These are phyloP conservation scores for Trypanosoma congolense DNA, from an alignment of 208 protist species.

Conservation along the genomic window DNA sequence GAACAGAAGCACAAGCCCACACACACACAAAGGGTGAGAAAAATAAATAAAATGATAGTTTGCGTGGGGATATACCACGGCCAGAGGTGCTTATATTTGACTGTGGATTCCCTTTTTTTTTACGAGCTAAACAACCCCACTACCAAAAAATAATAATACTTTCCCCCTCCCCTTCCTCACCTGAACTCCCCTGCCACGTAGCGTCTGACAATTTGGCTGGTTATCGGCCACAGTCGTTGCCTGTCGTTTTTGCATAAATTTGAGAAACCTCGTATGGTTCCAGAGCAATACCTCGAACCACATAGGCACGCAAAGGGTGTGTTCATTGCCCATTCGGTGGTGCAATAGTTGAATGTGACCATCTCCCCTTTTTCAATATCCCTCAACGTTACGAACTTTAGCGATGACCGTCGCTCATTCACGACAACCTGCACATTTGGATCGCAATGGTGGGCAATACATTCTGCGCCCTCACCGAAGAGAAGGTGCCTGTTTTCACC, in stretches of 20 bases:
- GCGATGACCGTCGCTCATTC: constrained; percentile 35
- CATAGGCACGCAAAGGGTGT: constrained; percentile 81
- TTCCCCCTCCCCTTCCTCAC: too few relatives aligned
- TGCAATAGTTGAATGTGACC: constrained; percentile 87
- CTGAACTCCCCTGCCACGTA: constrained; percentile 6
- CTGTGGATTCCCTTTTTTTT: too few relatives aligned
- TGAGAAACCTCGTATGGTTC: constrained; percentile 65
- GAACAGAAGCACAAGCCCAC: too few relatives aligned
- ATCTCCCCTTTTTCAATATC: constrained; percentile 62
- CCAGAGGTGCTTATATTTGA: too few relatives aligned
- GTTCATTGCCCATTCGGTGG: constrained; percentile 88
- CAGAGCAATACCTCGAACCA: constrained; percentile 50
- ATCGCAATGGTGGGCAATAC: constrained; percentile 85
- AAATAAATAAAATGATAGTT: too few relatives aligned
- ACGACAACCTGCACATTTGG: constrained; percentile 73
- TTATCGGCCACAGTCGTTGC: constrained; percentile 74
- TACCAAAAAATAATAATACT: too few relatives aligned
- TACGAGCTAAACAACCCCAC: background rate
- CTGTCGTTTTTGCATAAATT: constrained; percentile 49
- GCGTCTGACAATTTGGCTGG: constrained; percentile 50
- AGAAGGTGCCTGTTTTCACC: constrained; percentile 65
- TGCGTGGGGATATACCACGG: too few relatives aligned
- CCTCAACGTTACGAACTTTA: constrained; percentile 69
- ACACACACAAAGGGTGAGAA: too few relatives aligned
- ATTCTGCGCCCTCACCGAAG: constrained; percentile 84